phyloP scores from a whole-genome alignment of 805 yeast genomes.

The Kodamaea hsintzibuensis region DNA sequence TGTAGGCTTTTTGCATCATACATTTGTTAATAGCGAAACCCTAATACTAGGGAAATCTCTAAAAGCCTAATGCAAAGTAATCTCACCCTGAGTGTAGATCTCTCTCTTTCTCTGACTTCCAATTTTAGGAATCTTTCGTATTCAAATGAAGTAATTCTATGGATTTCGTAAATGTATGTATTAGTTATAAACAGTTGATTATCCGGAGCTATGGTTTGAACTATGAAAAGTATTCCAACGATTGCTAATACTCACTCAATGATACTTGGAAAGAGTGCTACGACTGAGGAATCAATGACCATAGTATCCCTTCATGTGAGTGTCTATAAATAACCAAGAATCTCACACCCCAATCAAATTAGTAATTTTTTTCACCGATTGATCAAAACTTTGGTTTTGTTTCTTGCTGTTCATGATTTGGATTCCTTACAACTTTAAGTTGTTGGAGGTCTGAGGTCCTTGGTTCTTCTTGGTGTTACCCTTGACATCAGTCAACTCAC shows the following conservation, averaged over 20 bases:
- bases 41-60: too few species aligned
- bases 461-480: conserved; percentile 61
- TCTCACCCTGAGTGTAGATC: too few species aligned
- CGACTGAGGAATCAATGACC: neutral
- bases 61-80: too few species aligned
- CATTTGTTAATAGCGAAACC: neutral
- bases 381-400: neutral
- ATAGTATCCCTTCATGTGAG: neutral
- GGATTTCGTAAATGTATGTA: neutral
- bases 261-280: neutral
- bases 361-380: neutral
- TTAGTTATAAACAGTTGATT: neutral
- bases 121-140: too few species aligned
- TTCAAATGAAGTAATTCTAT: too few species aligned
- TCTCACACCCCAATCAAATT: neutral
- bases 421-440: conserved; percentile 24
- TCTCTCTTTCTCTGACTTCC: too few species aligned
- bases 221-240: neutral
- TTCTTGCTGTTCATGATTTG: neutral
- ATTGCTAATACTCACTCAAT: neutral
- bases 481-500: conserved; percentile 69
- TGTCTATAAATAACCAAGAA: neutral
- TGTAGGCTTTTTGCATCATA: neutral
- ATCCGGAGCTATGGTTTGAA: neutral
- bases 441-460: conserved; percentile 29